Percentiles rank a stretch among this genome's conserved stretches.
These are phyloP conservation scores for Syzygium grande DNA, from an alignment of 345 rosid genomes.

Conservation along the genomic window DNA sequence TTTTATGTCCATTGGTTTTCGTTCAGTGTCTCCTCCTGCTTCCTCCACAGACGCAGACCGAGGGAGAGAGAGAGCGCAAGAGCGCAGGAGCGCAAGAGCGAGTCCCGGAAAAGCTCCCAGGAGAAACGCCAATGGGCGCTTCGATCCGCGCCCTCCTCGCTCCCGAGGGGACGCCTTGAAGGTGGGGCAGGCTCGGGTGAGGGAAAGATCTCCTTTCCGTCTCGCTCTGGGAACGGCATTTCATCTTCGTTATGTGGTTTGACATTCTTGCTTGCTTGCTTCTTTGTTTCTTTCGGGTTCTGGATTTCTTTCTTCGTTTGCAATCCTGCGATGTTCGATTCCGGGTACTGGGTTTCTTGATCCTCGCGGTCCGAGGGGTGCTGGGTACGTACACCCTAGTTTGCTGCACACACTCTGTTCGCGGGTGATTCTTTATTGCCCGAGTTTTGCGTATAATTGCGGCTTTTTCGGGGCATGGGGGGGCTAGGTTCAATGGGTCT, in stretches of 20 bases:
- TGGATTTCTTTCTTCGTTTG: conserved; percentile 30
- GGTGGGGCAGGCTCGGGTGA: not conserved
- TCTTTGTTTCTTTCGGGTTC: not conserved
- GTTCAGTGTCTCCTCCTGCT: not conserved
- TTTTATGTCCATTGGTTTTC: not conserved
- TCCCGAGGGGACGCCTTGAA: not conserved
- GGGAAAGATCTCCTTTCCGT: not conserved
- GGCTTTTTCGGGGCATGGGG: conserved; percentile 11
- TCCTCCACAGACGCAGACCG: not conserved
- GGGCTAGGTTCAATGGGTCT: conserved; percentile 61
- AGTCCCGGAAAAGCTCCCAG: not conserved
- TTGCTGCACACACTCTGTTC: not conserved
- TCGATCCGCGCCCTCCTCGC: not conserved
- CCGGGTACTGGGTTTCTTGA: conserved; percentile 13
- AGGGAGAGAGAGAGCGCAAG: not conserved
- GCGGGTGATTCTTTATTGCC: not conserved
- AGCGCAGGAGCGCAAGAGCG: no score
- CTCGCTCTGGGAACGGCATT: not conserved
- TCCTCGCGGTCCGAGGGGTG: not conserved
- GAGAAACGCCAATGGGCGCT: not conserved
- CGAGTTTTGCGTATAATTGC: conserved; percentile 3
- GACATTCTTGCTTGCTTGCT: not conserved
- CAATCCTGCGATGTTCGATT: conserved; percentile 36
- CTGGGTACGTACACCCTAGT: not conserved
- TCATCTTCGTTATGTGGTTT: not conserved